Conservation (phyloP, 768 basidiomycete genomes). For the Pleurotus salmoneostramineus region DNA sequence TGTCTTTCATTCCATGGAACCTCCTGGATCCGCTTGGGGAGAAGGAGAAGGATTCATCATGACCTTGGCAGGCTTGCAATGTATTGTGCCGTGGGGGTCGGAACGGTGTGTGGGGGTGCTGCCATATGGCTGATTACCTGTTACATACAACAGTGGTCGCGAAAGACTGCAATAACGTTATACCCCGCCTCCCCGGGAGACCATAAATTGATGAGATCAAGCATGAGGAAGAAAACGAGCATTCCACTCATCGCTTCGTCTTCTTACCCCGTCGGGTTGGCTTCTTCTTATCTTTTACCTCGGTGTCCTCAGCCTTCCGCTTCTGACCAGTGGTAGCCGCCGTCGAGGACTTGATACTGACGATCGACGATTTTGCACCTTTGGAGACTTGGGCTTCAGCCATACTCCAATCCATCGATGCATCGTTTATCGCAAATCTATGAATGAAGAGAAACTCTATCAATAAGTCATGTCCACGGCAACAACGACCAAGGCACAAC, state of each 20-base stretch:
- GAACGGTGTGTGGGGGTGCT: background rate
- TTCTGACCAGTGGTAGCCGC: slow-evolving; percentile 42
- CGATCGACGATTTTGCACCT: slow-evolving; percentile 58
- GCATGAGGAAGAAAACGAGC: background rate
- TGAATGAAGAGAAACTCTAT: slow-evolving; percentile 13
- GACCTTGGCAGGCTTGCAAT: background rate
- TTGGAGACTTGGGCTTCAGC: slow-evolving; percentile 72
- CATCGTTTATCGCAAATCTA: slow-evolving; percentile 71
- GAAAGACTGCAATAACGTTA: too few relatives aligned
- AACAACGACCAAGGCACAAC: slow-evolving; percentile 23
- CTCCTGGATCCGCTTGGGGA: background rate
- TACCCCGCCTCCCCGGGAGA: background rate
- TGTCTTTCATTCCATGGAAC: background rate
- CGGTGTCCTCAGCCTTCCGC: slow-evolving; percentile 46
- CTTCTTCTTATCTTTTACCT: slow-evolving; percentile 39
- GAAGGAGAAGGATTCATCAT: background rate
- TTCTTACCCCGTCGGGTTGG: slow-evolving; percentile 45
- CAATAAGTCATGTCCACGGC: background rate
- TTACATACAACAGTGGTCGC: background rate
- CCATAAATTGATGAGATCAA: background rate
- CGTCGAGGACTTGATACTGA: slow-evolving; percentile 61
- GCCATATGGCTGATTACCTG: background rate
- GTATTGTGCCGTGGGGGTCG: slow-evolving; percentile 1
- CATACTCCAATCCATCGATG: slow-evolving; percentile 64
- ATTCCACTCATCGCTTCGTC: slow-evolving; percentile 28